phyloP scores from a whole-genome alignment of 225 moss, liverwort and hornwort species.

The Ulota crispa region DNA sequence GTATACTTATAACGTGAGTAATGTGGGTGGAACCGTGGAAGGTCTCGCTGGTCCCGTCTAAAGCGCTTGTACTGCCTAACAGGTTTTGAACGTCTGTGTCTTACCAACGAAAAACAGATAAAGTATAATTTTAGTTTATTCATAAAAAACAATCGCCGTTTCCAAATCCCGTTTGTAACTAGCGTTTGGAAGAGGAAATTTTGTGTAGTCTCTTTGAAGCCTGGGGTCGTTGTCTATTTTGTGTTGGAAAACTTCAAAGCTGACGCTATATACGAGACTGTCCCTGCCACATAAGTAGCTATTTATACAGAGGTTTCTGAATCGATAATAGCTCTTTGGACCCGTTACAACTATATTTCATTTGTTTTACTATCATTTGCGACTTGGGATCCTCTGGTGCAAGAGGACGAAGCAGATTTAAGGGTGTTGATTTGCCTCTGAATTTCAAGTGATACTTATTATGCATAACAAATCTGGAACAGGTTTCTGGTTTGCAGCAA shows the following conservation, averaged over 20 bases:
- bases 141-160: background rate
- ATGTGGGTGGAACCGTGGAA: background rate
- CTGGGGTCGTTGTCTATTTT: background rate
- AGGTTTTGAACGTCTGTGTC: background rate
- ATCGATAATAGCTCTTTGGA: background rate
- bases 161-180: background rate
- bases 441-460: background rate
- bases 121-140: background rate
- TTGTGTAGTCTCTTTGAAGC: background rate
- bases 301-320: background rate
- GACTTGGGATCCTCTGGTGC: slow-evolving; percentile 1
- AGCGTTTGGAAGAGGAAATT: background rate
- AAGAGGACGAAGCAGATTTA: background rate
- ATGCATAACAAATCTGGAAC: background rate
- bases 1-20: background rate
- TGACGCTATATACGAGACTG: background rate
- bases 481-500: slow-evolving; percentile 61
- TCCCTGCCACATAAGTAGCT: background rate
- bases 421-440: background rate
- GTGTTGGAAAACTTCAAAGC: background rate
- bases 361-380: slow-evolving; percentile 14
- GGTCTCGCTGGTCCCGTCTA: background rate
- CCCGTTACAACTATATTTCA: background rate
- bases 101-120: background rate
- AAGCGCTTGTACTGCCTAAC: background rate